Evolutionary conservation across 1,284 basidiomycete species (phyloP).

Genomic region (Sphagnurus paluster): DNA sequence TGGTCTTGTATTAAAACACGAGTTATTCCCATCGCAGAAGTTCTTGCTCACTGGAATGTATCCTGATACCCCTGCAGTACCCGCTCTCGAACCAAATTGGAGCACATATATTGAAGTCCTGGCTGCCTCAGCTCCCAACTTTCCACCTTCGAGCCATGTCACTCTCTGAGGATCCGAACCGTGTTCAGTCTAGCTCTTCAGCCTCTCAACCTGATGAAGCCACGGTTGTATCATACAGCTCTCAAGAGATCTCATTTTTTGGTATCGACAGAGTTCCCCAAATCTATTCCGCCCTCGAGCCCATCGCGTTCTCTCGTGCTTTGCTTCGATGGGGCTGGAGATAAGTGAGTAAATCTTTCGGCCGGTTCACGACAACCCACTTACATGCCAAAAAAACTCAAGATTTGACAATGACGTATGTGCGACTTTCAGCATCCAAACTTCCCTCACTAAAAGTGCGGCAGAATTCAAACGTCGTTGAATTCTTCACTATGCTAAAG

Average conservation of each 20-base stretch:
- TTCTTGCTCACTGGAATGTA: too few species aligned
- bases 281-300: constrained; percentile 16
- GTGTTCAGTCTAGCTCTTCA: neutral
- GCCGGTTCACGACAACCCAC: neutral
- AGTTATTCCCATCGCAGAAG: too few species aligned
- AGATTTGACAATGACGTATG: constrained; percentile 41
- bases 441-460: neutral
- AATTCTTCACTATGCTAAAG: constrained; percentile 40
- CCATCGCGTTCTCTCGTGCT: constrained; percentile 42
- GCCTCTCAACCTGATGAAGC: neutral
- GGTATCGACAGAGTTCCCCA: constrained; percentile 7
- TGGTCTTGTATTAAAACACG: too few species aligned
- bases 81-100: too few species aligned
- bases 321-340: constrained; percentile 54
- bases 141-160: neutral
- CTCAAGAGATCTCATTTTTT: constrained; percentile 2
- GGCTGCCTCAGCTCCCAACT: too few species aligned
- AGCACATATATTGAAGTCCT: too few species aligned
- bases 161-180: neutral
- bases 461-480: constrained; percentile 44
- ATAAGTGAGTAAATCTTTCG: constrained; percentile 30
- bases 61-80: too few species aligned
- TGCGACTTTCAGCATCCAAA: neutral
- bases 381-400: neutral
- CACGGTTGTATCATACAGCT: constrained; percentile 1